phyloP scores from a whole-genome alignment of 345 rosid species.

The Pistacia integerrima region DNA sequence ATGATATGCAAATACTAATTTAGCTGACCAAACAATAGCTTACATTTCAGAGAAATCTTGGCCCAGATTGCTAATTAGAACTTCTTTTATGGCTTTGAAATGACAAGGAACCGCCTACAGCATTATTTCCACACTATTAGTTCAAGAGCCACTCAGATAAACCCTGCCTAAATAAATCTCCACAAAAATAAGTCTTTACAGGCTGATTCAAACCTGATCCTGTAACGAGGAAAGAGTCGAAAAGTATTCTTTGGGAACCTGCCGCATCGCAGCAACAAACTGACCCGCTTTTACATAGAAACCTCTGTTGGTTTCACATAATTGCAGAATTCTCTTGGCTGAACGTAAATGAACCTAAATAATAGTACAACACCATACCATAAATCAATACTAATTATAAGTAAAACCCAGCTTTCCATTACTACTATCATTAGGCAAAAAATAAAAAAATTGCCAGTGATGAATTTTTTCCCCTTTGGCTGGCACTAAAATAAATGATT shows the following conservation, averaged over 20 bases:
- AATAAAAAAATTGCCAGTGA: no score
- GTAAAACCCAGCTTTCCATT: not conserved
- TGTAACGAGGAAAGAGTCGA: constrained; percentile 69
- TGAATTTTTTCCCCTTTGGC: no score
- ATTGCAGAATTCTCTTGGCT: constrained; percentile 59
- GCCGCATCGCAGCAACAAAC: constrained; percentile 75
- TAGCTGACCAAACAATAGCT: constrained; percentile 28
- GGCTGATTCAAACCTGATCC: constrained; percentile 56
- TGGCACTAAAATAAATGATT: no score
- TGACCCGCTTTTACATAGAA: constrained; percentile 94
- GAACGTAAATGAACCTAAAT: constrained; percentile 79
- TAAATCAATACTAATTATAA: not conserved
- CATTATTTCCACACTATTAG: constrained; percentile 18
- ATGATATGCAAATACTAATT: not conserved
- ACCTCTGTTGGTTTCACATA: constrained; percentile 82
- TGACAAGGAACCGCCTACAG: constrained; percentile 75
- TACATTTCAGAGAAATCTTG: constrained; percentile 60
- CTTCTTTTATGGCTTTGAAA: constrained; percentile 63
- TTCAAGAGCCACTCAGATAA: constrained; percentile 13
- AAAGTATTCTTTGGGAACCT: constrained; percentile 76
- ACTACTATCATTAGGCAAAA: no score
- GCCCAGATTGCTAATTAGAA: constrained; percentile 55
- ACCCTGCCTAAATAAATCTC: not conserved
- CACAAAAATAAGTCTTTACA: not conserved
- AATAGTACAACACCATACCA: not conserved